Evolutionary conservation across 495 filamentous ascomycete species (phyloP), one percentile per base, ranked within the genome.

Genomic region (Penicillium simplicissimum): DNA sequence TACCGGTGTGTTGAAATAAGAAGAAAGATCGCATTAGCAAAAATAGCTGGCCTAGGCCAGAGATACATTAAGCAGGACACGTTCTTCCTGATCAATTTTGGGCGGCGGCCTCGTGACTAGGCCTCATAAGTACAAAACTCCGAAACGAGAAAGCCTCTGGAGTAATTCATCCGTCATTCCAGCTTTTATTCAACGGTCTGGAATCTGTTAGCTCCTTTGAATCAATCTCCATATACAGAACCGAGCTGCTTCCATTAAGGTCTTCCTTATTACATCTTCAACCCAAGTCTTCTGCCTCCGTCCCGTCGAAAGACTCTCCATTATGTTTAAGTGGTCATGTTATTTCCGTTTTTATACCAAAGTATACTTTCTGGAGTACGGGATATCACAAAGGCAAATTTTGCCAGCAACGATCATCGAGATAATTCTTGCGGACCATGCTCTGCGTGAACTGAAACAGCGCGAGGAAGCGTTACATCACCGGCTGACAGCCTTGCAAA

Each of bases 381-480:
- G 28, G 28, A 0, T 3, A 31, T 43, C 40, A 1, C 1, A 10
- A 2, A 1, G 1, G n/a, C n/a, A 9, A 3, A 21, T 43, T 14
- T 3, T 0, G 1, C 8, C 40, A 43, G 17, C 11, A 4, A 9
- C 21, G 4, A 14, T 42, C 21, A 45, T 15, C 7, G 31, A 55
- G 17, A 31, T 55, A 35, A 19, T 47, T 55, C 28, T 36, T 31
- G 51, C 58, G 11, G 58, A 60, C 19, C 25, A 55, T 25, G 58
- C 37, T 34, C 25, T 60, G 36, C 58, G 58, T 23, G 38, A 60
- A 19, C 11, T 55, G 17, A 28, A 15, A 3, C 58, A 60, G 51
- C 51, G 49, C 8, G 58, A 60, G 19, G 51, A 48, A 31, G n/a
- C 11, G 25, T 13, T 55, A 25, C 8, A 55, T 3, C 8, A 35